Evolutionary conservation across 2,329 filamentous ascomycete species (phyloP).

Genomic region (Epichloe hybrida): DNA sequence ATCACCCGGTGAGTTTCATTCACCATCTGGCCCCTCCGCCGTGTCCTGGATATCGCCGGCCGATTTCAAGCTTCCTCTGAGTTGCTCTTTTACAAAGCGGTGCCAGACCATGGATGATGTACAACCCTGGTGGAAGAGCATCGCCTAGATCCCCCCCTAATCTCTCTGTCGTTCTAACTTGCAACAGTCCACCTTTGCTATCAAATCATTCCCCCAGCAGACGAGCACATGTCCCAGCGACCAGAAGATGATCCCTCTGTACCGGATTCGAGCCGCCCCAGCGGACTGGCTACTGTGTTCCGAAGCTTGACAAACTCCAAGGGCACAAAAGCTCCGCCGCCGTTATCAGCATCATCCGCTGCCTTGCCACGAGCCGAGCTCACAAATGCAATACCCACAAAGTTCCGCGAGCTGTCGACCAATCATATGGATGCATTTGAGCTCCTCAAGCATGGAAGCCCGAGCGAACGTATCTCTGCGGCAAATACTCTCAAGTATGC

Average conservation of each 20-base stretch:
- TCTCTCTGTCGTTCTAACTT: background rate
- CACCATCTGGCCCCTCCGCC: background rate
- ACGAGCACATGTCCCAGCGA: conserved; percentile 46
- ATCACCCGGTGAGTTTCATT: background rate
- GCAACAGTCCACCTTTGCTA: conserved; percentile 4
- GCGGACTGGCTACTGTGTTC: conserved; percentile 50
- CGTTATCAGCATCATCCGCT: conserved; percentile 25
- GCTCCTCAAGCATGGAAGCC: conserved; percentile 37
- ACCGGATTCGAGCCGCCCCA: conserved; percentile 39
- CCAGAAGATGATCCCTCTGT: conserved; percentile 42
- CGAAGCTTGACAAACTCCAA: conserved; percentile 46
- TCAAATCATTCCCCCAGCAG: conserved; percentile 8
- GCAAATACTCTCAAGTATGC: conserved; percentile 42
- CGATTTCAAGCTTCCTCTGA: background rate
- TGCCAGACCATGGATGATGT: background rate
- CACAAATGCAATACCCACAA: conserved; percentile 26
- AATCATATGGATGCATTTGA: conserved; percentile 42
- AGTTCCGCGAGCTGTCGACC: conserved; percentile 31
- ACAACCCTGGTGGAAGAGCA: background rate
- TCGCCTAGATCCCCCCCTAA: background rate
- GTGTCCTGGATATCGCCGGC: background rate
- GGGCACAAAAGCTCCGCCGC: conserved; percentile 36
- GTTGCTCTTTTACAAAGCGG: background rate
- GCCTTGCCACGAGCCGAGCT: conserved; percentile 30
- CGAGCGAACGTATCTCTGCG: conserved; percentile 41